Evolutionary conservation across 805 yeast genomes (phyloP), one percentile per base, ranked within the genome.

Genomic region (Zygosaccharomyces bisporus): DNA sequence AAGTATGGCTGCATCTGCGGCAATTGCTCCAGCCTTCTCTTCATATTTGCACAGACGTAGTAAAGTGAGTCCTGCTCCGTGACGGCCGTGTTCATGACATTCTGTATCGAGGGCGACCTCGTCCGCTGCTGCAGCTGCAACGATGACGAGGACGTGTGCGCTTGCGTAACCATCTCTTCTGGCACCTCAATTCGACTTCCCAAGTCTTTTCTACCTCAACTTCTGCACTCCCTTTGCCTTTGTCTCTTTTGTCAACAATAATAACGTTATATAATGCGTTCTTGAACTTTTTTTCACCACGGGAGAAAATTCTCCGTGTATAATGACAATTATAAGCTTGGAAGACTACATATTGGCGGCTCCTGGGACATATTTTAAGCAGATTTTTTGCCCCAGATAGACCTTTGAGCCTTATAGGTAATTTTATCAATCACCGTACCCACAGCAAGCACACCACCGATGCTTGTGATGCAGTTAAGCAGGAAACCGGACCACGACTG

Each of bases 391-490:
- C 58, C 57, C 57, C 57, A 53, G 23, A 89, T 65, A 10, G 83
- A 86, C 64, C 79, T 79, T 60, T 89, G 90, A 1, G 96, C 96
- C 9, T 86, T 91, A 78, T 86, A 89, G 4, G 89, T 84, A 2
- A 95, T 81, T 47, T 88, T 77, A 64, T 93, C 99, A 37, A 90
- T 65, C 29, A 90, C 79, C 0, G 96, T 83, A 7, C 95, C 98
- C 20, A 91, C 89, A 20, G 96, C 90, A 47, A 93, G 71, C 8
- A 93, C 89, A 38, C 98, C 97, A 7, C 97, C 98, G 32, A 91
- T 75, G 6, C 95, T 87, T 44, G 96, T 84, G 53, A 93, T 79
- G 20, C 86, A 86, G 27, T 90, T 88, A 47, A 89, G 69, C 19
- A 88, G 57, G 60, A 90, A 89, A 1, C 89, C 86, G 23, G 90